Evolutionary conservation across 2,329 filamentous ascomycete genomes (phyloP).

Genomic region (Coniochaeta hoffmannii): DNA sequence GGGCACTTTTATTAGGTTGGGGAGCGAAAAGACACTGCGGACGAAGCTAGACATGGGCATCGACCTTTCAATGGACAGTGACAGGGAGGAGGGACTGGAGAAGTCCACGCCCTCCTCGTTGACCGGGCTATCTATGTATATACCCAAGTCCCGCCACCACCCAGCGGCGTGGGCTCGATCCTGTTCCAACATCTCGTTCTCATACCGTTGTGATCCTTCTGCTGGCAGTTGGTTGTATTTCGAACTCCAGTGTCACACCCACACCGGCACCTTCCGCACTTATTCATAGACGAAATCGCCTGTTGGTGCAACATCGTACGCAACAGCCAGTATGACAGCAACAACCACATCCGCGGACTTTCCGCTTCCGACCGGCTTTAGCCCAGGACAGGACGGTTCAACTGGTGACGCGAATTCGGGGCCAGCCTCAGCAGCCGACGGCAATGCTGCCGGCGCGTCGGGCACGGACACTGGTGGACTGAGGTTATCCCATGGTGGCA

Average conservation of each 20-base stretch:
- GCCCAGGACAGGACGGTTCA: conserved; percentile 20
- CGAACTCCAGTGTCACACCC: background rate
- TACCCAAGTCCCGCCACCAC: conserved; percentile 2
- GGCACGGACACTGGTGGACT: conserved; percentile 51
- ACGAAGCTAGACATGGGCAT: background rate
- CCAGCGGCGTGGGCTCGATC: background rate
- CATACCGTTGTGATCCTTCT: background rate
- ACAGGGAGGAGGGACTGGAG: background rate
- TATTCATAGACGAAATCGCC: background rate
- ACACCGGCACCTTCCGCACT: background rate
- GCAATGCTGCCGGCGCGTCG: conserved; percentile 56
- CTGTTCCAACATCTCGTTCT: background rate
- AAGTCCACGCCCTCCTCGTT: background rate
- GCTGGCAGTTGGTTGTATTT: background rate
- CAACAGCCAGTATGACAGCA: conserved; percentile 25
- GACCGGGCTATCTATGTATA: background rate
- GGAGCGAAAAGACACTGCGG: background rate
- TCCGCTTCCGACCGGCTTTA: conserved; percentile 34
- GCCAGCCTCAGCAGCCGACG: conserved; percentile 27
- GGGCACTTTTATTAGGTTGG: background rate
- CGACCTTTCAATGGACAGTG: background rate
- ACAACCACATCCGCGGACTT: conserved; percentile 29
- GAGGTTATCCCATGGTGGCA: conserved; percentile 57
- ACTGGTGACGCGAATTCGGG: background rate
- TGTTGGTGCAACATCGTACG: background rate